Base-by-base conservation (phyloP, 2,329 filamentous ascomycete genomes). In the Epichloe gansuensis region DNA sequence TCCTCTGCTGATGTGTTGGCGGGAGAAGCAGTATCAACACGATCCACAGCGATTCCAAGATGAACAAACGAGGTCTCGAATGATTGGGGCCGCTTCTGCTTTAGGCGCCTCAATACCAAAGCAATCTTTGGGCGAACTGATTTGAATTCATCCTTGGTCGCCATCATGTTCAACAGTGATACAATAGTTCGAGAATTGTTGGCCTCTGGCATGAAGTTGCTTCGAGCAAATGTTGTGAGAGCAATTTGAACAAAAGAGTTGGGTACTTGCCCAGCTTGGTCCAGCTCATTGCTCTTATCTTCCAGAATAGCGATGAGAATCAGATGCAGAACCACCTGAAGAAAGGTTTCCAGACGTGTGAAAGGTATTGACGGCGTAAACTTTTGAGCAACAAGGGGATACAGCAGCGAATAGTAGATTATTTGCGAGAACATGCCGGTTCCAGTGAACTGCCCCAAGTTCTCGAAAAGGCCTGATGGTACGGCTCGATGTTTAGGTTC, bases 281-380 rank as follows among this genome's bases (percentile, higher is more conserved):
- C 73, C 36, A 74, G 71, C 54, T 84, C 77, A 52, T 75, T 72
- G 13, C 77, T 74, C 60, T 78, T 75, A 61, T 97, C 93, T 68
- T 97, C 93, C 3, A 87, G 73, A 42, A 95, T 83, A 13, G 90
- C 90, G 49, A 96, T 81, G 41, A 97, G 78, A 4, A 89, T 77
- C 11, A 98, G 74, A 66, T 98, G 93, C 35, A 98, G 71, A 2
- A 95, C 84, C 45, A 96, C 86, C 63, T 97, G 91, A 35, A 97
- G 71, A 68, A 95, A 96, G 0, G 88, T 85, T 68, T 98, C 93
- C 8, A 96, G 77, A 50, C 93, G 81, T 1, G 90, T 95, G 11
- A 78, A 75, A 8, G 89, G 87, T 27, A 97, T 84, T 17, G 75
- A 80, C 0, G 88, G 85, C 1, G 86, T 89, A 31, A 81, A 75